Conservation (phyloP, 805 yeast genomes). For the Starmerella vaccinii region DNA sequence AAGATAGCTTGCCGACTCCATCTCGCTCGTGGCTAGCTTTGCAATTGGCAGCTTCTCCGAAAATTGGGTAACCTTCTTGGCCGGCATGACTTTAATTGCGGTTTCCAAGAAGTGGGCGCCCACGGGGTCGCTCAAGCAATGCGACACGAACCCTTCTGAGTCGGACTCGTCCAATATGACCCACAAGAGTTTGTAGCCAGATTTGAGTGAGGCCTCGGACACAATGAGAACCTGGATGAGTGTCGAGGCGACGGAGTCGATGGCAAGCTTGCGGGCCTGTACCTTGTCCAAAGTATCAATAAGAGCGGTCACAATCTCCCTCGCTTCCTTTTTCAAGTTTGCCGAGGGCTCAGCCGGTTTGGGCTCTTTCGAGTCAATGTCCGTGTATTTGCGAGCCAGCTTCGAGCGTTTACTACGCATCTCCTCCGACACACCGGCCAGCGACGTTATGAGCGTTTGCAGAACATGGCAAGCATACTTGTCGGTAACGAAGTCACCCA, state of each 20-base stretch:
- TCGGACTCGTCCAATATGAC: constrained; percentile 34
- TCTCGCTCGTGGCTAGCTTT: constrained; percentile 67
- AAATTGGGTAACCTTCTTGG: constrained; percentile 59
- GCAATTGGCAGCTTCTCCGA: constrained; percentile 50
- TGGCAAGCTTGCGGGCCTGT: constrained; percentile 59
- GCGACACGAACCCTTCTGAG: constrained; percentile 59
- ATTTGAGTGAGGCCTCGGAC: constrained; percentile 13
- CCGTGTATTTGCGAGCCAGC: constrained; percentile 61
- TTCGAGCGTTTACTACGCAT: constrained; percentile 73
- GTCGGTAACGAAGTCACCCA: constrained; percentile 53
- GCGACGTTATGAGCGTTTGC: constrained; percentile 56
- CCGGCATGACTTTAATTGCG: constrained; percentile 53
- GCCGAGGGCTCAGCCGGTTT: constrained; percentile 33
- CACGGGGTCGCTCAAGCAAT: constrained; percentile 72
- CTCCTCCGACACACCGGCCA: constrained; percentile 75
- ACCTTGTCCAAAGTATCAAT: constrained; percentile 33
- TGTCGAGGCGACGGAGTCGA: constrained; percentile 77
- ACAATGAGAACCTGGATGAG: constrained; percentile 38
- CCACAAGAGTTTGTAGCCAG: constrained; percentile 13
- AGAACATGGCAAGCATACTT: constrained; percentile 84
- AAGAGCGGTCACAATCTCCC: constrained; percentile 29
- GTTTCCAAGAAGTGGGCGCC: constrained; percentile 87
- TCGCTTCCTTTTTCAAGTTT: constrained; percentile 28
- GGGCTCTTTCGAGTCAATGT: constrained; percentile 49
- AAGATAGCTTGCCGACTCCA: constrained; percentile 58